Percentiles rank a stretch among this genome's conserved stretches.
Conservation (phyloP, 805 yeast genomes). For the Wickerhamomyces queroliae region DNA sequence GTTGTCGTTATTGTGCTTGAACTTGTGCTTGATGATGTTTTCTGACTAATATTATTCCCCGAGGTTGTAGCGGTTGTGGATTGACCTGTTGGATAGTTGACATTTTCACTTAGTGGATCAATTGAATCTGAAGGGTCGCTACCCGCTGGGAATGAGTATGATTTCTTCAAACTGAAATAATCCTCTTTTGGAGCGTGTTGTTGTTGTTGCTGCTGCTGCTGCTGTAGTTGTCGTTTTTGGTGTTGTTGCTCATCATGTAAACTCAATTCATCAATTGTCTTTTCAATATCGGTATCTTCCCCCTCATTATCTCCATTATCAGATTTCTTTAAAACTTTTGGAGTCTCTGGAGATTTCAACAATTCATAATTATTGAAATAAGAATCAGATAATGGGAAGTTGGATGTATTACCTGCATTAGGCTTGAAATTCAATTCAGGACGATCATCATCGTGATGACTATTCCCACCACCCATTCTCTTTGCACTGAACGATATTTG, state of each 20-base stretch:
- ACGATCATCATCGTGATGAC: slow-evolving; percentile 1
- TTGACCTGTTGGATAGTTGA: not conserved
- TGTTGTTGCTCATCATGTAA: not conserved
- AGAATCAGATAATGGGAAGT: slow-evolving; percentile 1
- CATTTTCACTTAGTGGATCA: not conserved
- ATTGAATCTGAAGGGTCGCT: not conserved
- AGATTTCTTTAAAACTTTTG: slow-evolving; percentile 14
- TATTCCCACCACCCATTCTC: no score
- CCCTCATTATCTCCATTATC: slow-evolving; percentile 3
- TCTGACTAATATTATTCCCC: not conserved
- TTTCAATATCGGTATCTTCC: slow-evolving; percentile 1
- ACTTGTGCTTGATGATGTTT: not conserved
- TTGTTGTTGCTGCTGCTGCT: not conserved
- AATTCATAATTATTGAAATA: slow-evolving; percentile 17
- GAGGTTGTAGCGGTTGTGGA: not conserved
- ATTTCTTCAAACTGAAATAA: not conserved
- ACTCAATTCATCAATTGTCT: not conserved
- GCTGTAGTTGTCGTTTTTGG: not conserved
- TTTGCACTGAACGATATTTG: not conserved
- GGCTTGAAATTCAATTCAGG: slow-evolving; percentile 1
- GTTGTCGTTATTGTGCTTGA: not conserved
- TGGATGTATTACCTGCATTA: slow-evolving; percentile 1
- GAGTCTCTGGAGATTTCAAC: slow-evolving; percentile 23
- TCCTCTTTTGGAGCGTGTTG: no score
- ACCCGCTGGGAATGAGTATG: not conserved